These are phyloP conservation scores for Aspergillus ustus DNA, from an alignment of 2,329 filamentous ascomycete genomes.

Conservation along the genomic window DNA sequence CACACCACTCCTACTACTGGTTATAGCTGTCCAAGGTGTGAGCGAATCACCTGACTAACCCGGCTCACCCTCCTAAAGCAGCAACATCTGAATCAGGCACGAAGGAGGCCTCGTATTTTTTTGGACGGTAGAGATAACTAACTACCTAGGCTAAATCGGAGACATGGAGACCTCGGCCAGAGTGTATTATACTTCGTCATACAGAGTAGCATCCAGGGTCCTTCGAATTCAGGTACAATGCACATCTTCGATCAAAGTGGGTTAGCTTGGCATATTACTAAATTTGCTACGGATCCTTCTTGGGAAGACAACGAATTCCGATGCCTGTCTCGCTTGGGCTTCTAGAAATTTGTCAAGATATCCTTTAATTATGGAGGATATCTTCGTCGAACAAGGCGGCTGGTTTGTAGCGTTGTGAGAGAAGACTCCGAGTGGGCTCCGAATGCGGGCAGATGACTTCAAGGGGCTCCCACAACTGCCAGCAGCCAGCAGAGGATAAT, in stretches of 20 bases:
- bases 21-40: neutral
- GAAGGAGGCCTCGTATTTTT: neutral
- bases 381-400: neutral
- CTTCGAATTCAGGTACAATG: neutral
- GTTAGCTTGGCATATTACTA: neutral
- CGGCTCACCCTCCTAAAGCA: slow-evolving; percentile 1
- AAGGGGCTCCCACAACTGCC: neutral
- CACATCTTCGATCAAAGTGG: neutral
- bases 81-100: neutral
- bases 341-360: too few species aligned
- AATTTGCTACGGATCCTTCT: neutral
- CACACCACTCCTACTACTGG: too few species aligned
- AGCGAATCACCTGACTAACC: neutral
- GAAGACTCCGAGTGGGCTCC: neutral
- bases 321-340: neutral
- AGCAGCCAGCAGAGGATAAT: too few species aligned
- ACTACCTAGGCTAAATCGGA: neutral
- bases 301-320: neutral
- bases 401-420: too few species aligned
- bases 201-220: neutral
- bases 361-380: neutral
- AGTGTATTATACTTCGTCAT: neutral
- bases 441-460: neutral
- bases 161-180: neutral
- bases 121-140: neutral